Conservation (phyloP, 352 stramenopile species). For the Globisporangium orthogonon region DNA sequence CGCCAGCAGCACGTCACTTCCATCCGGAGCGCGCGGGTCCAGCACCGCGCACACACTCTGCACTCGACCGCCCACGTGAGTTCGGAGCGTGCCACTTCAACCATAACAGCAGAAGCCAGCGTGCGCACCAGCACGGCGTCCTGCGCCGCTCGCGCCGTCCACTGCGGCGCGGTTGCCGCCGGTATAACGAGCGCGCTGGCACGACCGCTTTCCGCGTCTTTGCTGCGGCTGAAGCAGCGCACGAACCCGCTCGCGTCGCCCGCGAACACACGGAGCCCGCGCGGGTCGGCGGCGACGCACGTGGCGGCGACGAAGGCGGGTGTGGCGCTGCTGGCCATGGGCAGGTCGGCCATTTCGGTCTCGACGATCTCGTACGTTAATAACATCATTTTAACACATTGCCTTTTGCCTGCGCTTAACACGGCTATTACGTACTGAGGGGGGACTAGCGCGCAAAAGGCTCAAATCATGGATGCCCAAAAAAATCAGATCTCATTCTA, state of each 20-base stretch:
- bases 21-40: conserved; percentile 1
- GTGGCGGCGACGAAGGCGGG: conserved; percentile 1
- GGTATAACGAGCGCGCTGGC: neutral
- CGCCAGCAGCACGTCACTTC: conserved; percentile 22
- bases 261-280: conserved; percentile 4
- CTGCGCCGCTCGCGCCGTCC: neutral
- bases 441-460: neutral
- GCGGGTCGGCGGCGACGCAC: conserved; percentile 6
- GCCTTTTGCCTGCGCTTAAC: neutral
- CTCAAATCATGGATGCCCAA: neutral
- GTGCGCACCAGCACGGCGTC: conserved; percentile 11
- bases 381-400: too few species aligned
- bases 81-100: neutral
- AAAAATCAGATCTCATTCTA: neutral
- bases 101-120: neutral
- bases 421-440: neutral
- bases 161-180: conserved; percentile 1
- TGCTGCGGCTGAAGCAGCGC: conserved; percentile 10
- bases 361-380: too few species aligned
- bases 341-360: neutral
- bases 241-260: conserved; percentile 13
- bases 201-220: conserved; percentile 5
- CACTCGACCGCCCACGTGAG: neutral
- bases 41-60: conserved; percentile 16
- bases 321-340: neutral